Conservation (phyloP, 169 alveolate genomes). For the Cryptosporidium muris region DNA sequence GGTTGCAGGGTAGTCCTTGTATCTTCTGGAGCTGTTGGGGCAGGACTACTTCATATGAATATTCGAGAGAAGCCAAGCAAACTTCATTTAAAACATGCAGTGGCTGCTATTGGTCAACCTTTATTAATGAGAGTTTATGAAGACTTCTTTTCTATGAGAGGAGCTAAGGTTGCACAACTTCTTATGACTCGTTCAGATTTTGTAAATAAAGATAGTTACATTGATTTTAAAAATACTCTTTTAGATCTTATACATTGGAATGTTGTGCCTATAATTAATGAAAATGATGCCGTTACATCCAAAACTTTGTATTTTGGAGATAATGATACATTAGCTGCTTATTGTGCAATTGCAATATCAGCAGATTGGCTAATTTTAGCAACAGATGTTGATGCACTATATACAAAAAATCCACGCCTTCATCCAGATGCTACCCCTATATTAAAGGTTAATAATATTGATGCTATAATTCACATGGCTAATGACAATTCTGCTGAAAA, state of each 20-base stretch:
- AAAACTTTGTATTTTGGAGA: conserved; percentile 75
- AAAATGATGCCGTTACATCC: conserved; percentile 74
- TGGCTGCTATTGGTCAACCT: conserved; percentile 80
- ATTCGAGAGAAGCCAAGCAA: conserved; percentile 69
- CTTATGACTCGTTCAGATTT: conserved; percentile 70
- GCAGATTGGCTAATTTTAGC: conserved; percentile 75
- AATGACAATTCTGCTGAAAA: conserved; percentile 62
- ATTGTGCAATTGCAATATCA: conserved; percentile 73
- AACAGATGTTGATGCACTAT: conserved; percentile 78
- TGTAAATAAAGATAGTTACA: conserved; percentile 69
- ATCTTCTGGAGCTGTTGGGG: conserved; percentile 79
- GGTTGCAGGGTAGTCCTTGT: conserved; percentile 72
- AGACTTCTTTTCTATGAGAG: conserved; percentile 70
- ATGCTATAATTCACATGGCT: conserved; percentile 63
- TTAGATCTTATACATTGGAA: conserved; percentile 66
- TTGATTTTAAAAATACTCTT: conserved; percentile 51
- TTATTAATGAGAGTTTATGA: conserved; percentile 75
- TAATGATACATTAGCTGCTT: conserved; percentile 77
- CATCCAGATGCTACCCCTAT: conserved; percentile 73
- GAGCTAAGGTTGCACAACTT: conserved; percentile 71
- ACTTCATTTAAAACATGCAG: conserved; percentile 73
- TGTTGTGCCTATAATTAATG: conserved; percentile 77
- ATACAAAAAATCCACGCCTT: conserved; percentile 71
- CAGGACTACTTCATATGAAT: conserved; percentile 71
- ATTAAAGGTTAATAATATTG: conserved; percentile 70